phyloP scores from a whole-genome alignment of 371 early-diverging fungal species.

The Mortierella sp. region DNA sequence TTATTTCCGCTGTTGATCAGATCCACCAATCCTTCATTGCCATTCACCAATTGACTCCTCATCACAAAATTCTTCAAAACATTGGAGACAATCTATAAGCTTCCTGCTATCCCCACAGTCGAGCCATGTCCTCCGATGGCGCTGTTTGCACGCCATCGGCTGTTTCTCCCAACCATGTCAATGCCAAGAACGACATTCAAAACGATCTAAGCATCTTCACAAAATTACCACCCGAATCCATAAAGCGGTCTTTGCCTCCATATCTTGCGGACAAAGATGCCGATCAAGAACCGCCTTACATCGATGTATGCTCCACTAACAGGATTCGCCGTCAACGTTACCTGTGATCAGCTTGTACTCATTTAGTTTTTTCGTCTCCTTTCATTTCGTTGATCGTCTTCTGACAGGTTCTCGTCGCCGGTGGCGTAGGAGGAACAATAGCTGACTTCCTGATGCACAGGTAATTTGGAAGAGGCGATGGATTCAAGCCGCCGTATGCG shows the following conservation, averaged over 20 bases:
- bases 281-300: conserved; percentile 43
- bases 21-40: no score
- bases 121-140: conserved; percentile 31
- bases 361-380: background rate
- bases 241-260: conserved; percentile 27
- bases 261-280: conserved; percentile 5
- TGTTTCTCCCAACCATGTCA: conserved; percentile 1
- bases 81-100: no score
- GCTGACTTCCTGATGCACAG: conserved; percentile 84
- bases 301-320: conserved; percentile 41
- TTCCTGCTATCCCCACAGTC: background rate
- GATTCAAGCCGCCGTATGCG: background rate
- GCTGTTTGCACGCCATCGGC: conserved; percentile 4
- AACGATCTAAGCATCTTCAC: conserved; percentile 20
- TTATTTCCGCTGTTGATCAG: no score
- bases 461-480: conserved; percentile 42
- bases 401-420: conserved; percentile 73
- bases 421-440: conserved; percentile 76
- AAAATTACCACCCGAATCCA: conserved; percentile 16
- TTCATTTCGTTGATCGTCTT: no score
- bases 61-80: background rate
- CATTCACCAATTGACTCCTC: background rate
- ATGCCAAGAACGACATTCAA: background rate
- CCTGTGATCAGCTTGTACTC: background rate
- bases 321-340: no score